Conservation (phyloP, 176 grass and related monocot species). For the Juncus effusus region DNA sequence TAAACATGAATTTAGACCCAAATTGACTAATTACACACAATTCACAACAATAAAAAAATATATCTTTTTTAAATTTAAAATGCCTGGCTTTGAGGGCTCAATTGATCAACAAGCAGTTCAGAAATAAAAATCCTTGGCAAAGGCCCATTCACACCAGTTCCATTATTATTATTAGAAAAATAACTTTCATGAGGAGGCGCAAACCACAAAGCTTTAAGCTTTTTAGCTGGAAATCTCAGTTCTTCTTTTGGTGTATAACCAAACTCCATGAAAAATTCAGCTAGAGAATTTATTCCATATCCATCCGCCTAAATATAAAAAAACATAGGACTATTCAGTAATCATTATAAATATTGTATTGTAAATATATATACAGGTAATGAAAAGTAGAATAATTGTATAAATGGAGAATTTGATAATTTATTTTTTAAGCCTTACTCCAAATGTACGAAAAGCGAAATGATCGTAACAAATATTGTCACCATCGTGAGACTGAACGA, state of each 20-base stretch:
- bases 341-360: neutral
- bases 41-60: neutral
- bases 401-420: neutral
- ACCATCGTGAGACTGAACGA: conserved; percentile 68
- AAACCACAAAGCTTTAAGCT: conserved; percentile 92
- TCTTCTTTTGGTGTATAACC: conserved; percentile 74
- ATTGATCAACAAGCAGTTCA: conserved; percentile 84
- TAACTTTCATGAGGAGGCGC: conserved; percentile 52
- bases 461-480: conserved; percentile 85
- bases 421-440: conserved; percentile 34
- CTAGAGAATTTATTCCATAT: conserved; percentile 84
- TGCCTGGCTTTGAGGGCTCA: conserved; percentile 79
- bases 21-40: conserved; percentile 3
- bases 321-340: conserved; percentile 15
- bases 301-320: conserved; percentile 68
- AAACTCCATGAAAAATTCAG: conserved; percentile 79
- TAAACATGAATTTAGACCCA: conserved; percentile 10
- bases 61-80: neutral
- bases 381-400: neutral
- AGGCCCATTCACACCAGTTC: conserved; percentile 65
- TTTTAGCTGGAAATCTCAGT: conserved; percentile 89
- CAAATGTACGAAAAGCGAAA: conserved; percentile 94
- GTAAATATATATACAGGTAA: neutral
- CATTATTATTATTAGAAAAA: conserved; percentile 11
- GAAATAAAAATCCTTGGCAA: conserved; percentile 97